Conservation (phyloP, 768 basidiomycete genomes). For the Naganishia antarctica region DNA sequence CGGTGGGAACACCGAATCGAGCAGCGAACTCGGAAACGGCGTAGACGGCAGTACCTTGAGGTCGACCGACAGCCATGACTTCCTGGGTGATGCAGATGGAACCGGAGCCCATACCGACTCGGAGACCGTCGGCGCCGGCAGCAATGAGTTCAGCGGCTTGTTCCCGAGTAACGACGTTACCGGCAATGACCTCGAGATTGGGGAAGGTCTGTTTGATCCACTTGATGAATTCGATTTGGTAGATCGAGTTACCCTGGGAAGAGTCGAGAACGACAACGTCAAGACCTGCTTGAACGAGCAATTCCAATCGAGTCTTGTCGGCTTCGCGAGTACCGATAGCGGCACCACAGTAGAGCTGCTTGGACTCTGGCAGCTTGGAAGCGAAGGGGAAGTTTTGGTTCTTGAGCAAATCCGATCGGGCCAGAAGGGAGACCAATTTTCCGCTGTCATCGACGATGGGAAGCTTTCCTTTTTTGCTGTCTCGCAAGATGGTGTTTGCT, state of each 20-base stretch:
- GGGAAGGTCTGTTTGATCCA: constrained; percentile 88
- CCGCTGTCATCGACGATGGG: constrained; percentile 70
- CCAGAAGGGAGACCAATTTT: constrained; percentile 73
- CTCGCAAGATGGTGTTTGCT: constrained; percentile 89
- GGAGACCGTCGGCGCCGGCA: constrained; percentile 91
- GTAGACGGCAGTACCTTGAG: constrained; percentile 97
- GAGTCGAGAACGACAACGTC: constrained; percentile 95
- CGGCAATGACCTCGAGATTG: constrained; percentile 84
- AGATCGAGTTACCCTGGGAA: constrained; percentile 91
- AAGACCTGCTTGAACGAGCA: constrained; percentile 88
- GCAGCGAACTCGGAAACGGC: constrained; percentile 85
- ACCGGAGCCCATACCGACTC: constrained; percentile 95
- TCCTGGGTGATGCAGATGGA: constrained; percentile 99
- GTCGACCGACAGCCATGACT: constrained; percentile 97
- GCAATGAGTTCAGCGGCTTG: constrained; percentile 90
- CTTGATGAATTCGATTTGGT: constrained; percentile 85
- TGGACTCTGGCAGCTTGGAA: constrained; percentile 79
- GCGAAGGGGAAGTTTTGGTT: constrained; percentile 95
- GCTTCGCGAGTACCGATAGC: constrained; percentile 87
- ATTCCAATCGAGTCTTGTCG: constrained; percentile 74
- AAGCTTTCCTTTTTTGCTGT: constrained; percentile 96
- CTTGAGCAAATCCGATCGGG: constrained; percentile 93
- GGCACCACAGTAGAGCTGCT: constrained; percentile 94
- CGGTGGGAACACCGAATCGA: constrained; percentile 91
- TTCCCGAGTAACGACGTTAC: constrained; percentile 96